Base-by-base conservation (phyloP, 1,284 basidiomycete genomes). In the Fomitopsis pinicola region DNA sequence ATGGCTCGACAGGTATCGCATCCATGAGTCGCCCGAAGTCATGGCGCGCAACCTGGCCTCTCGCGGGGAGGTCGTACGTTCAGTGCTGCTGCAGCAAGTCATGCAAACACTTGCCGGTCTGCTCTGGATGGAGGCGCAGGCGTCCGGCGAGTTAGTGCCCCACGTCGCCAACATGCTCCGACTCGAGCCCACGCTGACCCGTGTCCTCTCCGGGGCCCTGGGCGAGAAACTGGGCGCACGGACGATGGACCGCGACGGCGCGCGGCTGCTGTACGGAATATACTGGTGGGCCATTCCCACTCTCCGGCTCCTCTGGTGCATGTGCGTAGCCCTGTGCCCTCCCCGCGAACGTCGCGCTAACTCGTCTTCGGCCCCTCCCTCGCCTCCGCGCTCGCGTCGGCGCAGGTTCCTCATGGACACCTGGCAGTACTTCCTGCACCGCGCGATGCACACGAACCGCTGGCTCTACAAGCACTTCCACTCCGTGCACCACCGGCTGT, bases 351-450 rank as follows among this genome's bases (percentile, higher is more conserved):
- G 44, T 62, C 66, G 36, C 38, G 33, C 50, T 62, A 57, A 59
- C 63, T 54, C 9, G 54, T 28, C 8, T 30, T 55, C 17, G 56
- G 44, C 42, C 22, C 53, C 62, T 22, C 22, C 22, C 22, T 22
- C 22, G 22, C 22, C 22, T 22, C 22, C 22, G 22, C 22, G 30
- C 30, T 8, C 30, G 30, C 30, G 8, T 33, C 8, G 30, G 50
- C 17, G 8, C 66, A 98, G 95, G 80, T 92, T 97, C 74, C 75
- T 97, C 64, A 91, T 99, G 71, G 97, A 99, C 77, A 95, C 96
- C 36, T 98, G 95, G 95, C 96, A 99, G 77, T 99, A 99, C 77
- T 94, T 94, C 77, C 82, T 95, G 42, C 97, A 99, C 74, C 93
- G 97, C 55, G 77, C 81, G 48, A 94, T 98, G 88, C 97, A 99